A percentile compares a stretch with the other conserved stretches of the same genome.
Conservation (phyloP, 2,329 filamentous ascomycete genomes). For the Exophiala aquamarina region DNA sequence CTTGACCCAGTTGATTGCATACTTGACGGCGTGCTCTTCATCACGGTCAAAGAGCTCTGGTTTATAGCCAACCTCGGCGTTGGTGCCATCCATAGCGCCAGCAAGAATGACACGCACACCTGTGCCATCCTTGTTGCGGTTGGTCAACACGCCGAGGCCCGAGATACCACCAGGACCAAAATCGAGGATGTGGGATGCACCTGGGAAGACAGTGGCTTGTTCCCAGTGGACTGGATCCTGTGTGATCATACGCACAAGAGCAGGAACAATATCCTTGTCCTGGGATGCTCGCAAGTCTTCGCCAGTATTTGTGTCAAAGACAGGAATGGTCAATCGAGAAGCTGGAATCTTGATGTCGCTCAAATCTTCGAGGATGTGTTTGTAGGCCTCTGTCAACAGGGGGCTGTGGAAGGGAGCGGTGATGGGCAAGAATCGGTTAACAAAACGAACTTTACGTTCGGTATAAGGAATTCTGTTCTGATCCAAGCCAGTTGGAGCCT, state of each 20-base stretch:
- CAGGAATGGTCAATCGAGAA: conserved; percentile 73
- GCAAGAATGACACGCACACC: conserved; percentile 95
- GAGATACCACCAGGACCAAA: conserved; percentile 97
- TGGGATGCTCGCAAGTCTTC: conserved; percentile 73
- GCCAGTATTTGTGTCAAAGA: conserved; percentile 88
- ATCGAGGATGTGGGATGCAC: conserved; percentile 91
- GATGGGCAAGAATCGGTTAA: conserved; percentile 95
- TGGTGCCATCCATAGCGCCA: conserved; percentile 86
- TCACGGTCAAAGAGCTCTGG: conserved; percentile 96
- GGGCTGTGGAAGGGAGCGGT: conserved; percentile 98
- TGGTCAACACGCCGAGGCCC: conserved; percentile 90
- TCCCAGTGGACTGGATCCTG: conserved; percentile 96
- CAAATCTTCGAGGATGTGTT: conserved; percentile 82
- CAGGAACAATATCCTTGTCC: conserved; percentile 77
- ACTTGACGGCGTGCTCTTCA: conserved; percentile 90
- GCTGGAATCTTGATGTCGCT: conserved; percentile 76
- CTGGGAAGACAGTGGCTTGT: conserved; percentile 84
- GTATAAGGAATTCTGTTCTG: conserved; percentile 94
- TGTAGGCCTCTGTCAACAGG: conserved; percentile 79
- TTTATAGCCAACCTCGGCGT: conserved; percentile 93
- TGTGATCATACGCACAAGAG: conserved; percentile 88
- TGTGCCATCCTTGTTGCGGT: conserved; percentile 98
- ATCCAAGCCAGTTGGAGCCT: conserved; percentile 94
- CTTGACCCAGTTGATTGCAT: conserved; percentile 95
- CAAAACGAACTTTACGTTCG: conserved; percentile 92